Conservation (phyloP, 768 basidiomycete genomes). For the Megacollybia marginata region DNA sequence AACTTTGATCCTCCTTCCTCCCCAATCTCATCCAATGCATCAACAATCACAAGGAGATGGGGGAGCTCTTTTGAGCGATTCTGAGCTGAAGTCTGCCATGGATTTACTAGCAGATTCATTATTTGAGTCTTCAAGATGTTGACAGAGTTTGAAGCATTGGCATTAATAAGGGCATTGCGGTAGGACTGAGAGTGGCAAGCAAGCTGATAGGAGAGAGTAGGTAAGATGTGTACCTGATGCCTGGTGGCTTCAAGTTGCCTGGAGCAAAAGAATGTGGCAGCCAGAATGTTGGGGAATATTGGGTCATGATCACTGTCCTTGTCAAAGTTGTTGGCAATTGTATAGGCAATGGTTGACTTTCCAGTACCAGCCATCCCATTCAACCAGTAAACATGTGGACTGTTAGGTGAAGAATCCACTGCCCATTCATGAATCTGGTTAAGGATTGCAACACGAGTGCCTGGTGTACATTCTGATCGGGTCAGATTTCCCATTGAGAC, state of each 20-base stretch:
- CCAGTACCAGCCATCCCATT: neutral
- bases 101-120: too few relatives aligned
- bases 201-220: neutral
- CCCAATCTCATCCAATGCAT: too few relatives aligned
- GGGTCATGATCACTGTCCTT: neutral
- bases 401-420: neutral
- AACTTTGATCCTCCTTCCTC: too few relatives aligned
- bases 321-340: neutral
- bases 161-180: too few relatives aligned
- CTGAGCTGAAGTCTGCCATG: too few relatives aligned
- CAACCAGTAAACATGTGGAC: neutral
- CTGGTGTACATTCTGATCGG: neutral
- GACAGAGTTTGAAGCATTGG: too few relatives aligned
- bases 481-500: too few relatives aligned
- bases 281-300: neutral
- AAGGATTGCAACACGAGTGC: neutral
- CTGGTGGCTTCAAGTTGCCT: neutral
- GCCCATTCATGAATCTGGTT: neutral
- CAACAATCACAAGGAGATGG: too few relatives aligned
- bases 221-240: neutral
- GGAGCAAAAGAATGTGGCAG: neutral
- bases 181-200: neutral
- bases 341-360: neutral
- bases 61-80: too few relatives aligned
- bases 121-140: too few relatives aligned